phyloP scores from a whole-genome alignment of 495 filamentous ascomycete genomes.

The Acidiella bohemica region DNA sequence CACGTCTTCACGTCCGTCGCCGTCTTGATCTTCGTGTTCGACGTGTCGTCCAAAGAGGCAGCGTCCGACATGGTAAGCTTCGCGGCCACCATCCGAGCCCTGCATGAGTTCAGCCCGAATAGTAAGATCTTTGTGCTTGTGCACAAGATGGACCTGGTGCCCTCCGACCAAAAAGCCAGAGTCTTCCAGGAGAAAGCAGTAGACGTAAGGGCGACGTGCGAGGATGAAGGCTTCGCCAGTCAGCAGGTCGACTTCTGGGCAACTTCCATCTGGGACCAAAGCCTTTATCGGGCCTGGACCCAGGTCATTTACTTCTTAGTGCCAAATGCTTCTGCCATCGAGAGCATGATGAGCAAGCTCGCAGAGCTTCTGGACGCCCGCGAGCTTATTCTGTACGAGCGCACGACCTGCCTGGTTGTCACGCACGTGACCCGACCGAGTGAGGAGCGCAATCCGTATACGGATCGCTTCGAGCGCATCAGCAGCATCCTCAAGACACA shows the following conservation, averaged over 20 bases:
- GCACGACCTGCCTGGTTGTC: slow-evolving; percentile 88
- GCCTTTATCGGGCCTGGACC: slow-evolving; percentile 95
- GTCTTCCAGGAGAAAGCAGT: slow-evolving; percentile 68
- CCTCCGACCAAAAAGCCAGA: slow-evolving; percentile 39
- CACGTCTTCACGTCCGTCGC: slow-evolving; percentile 96
- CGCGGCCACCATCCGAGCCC: slow-evolving; percentile 66
- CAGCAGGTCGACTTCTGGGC: slow-evolving; percentile 54
- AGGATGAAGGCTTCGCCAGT: slow-evolving; percentile 38
- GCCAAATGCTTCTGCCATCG: slow-evolving; percentile 81
- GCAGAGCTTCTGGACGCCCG: slow-evolving; percentile 77
- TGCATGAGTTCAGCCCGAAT: slow-evolving; percentile 67
- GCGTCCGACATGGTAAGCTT: slow-evolving; percentile 84
- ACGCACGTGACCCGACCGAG: slow-evolving; percentile 62
- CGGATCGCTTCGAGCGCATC: slow-evolving; percentile 86
- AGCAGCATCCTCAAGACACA: slow-evolving; percentile 95
- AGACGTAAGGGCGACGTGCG: slow-evolving; percentile 61
- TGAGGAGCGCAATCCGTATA: slow-evolving; percentile 68
- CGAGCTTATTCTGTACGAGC: slow-evolving; percentile 90
- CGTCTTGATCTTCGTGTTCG: slow-evolving; percentile 97
- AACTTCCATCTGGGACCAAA: slow-evolving; percentile 97
- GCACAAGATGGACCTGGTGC: slow-evolving; percentile 97
- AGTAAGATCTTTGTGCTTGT: slow-evolving; percentile 86
- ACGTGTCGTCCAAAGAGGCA: slow-evolving; percentile 89
- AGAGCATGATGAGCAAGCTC: slow-evolving; percentile 63
- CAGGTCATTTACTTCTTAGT: slow-evolving; percentile 92